Base-by-base conservation (phyloP, 768 basidiomycete species). In the Rubroboletus satanas region DNA sequence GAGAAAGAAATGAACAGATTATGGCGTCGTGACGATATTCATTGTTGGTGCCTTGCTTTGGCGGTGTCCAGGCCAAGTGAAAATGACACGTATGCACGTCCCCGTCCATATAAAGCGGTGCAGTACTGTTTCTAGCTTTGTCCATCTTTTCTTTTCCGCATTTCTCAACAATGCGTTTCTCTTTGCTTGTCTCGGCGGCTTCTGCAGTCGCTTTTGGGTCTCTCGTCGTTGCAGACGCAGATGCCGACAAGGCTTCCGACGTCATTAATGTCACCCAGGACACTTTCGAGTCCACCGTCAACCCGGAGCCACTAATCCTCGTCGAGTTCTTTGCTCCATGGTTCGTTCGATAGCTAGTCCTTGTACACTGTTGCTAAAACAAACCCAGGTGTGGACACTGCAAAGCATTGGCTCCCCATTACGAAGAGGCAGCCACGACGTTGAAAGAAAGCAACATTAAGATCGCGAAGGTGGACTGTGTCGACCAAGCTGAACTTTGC, bases 311-410 rank as follows among this genome's bases (percentile, higher is more conserved):
- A 18, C 74, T 96, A 59, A 83, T 93, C 58, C 80, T 98, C 31
- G 90, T 98, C 57, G 96, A 98, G 78, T 98, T 94, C 85, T 96
- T 91, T 68, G 90, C 91, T 28, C 90, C 89, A 59, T 93, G 89
- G 89, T 89, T 66, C 10, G 67, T 59, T 28, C 17, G 18, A 45
- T 29, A n/a, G 26, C 11, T 29, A 0, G n/a, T 7, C 0, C 18
- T 8, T 29, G 7, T 37, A 36, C 15, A 7, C n/a, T 5, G 5
- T 23, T 17, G 28, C 39, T 54, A 2, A 63, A 11, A 39, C 1
- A 7, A 35, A 26, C 5, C n/a, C 50, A 90, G 89, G 90, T 95
- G 93, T 69, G 93, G 93, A 44, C 94, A 97, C 76, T 97, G 95
- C 80, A 96, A 96, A 67, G 90, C 93, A 33, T 80, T 97, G 50